Evolutionary conservation across 352 stramenopile species (phyloP).

Genomic region (Globisporangium paroecandrum): DNA sequence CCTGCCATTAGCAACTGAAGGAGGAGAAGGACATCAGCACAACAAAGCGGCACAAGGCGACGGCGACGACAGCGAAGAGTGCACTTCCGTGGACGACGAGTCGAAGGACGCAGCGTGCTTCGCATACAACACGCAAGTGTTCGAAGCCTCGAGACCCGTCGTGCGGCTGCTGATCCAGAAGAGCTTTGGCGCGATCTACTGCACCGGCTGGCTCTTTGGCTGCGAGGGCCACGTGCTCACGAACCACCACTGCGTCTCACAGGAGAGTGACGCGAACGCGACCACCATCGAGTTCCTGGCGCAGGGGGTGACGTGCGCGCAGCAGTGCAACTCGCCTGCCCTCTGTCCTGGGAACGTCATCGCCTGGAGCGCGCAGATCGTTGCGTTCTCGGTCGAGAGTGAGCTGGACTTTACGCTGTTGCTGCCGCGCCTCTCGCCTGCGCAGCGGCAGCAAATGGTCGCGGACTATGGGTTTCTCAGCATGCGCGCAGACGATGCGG

Average conservation of each 20-base stretch:
- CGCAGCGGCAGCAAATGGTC: slow-evolving; percentile 19
- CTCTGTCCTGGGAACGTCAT: slow-evolving; percentile 34
- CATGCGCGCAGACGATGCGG: slow-evolving; percentile 19
- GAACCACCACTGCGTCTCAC: slow-evolving; percentile 49
- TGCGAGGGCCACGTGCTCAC: slow-evolving; percentile 58
- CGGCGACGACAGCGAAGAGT: not conserved
- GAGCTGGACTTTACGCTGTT: slow-evolving; percentile 45
- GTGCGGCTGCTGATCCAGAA: slow-evolving; percentile 50
- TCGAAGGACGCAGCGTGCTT: slow-evolving; percentile 29
- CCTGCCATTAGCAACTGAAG: not conserved
- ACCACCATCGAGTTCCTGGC: slow-evolving; percentile 47
- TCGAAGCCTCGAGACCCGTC: slow-evolving; percentile 23
- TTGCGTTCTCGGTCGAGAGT: slow-evolving; percentile 24
- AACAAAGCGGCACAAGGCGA: not conserved
- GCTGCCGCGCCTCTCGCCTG: slow-evolving; percentile 16
- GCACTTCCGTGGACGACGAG: slow-evolving; percentile 19
- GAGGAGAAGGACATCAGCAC: not conserved
- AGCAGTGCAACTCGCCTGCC: slow-evolving; percentile 25
- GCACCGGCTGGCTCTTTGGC: slow-evolving; percentile 50
- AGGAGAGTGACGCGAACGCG: slow-evolving; percentile 25
- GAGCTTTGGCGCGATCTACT: slow-evolving; percentile 32
- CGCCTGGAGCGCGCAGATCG: slow-evolving; percentile 26
- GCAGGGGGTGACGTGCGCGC: slow-evolving; percentile 22
- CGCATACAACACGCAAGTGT: slow-evolving; percentile 15
- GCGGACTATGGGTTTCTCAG: slow-evolving; percentile 43